Base-by-base conservation (phyloP, 176 grass and related monocot species). In the Cenchrus americanus region DNA sequence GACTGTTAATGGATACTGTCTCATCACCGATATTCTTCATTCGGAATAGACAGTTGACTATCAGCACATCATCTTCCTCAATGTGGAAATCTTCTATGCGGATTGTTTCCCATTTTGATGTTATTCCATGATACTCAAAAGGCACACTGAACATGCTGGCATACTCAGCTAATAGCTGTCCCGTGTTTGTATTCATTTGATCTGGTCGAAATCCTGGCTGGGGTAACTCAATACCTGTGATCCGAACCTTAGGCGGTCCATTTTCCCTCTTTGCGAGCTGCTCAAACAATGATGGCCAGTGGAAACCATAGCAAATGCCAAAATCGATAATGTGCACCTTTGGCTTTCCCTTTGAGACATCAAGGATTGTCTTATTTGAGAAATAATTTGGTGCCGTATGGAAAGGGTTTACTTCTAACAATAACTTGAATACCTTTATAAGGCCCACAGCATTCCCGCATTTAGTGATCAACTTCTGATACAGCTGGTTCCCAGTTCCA, bases 321-420 rank as follows among this genome's bases (percentile, higher is more conserved):
- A 96, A 93, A 89, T 96, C 91, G 34, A 96, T 79, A 34, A 96
- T 93, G 76, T 96, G 94, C 37, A 96, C 67, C 68, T 37, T 81
- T 44, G 83, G 32, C 34, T 85, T 80, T 73, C 78, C 84, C 52
- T 80, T 82, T 24, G 86, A 75, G 12, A 67, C 83, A 19, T 87
- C 63, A 41, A 91, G 63, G 42, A 96, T 96, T 14, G 86, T 91
- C 62, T 76, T 89, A 58, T 93, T 91, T 2, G 91, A 50, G 69
- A 87, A 96, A 76, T 76, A 89, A 13, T 51, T 11, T 34, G 86
- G 57, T 52, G 84, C 60, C 54, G 60, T 88, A 54, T 75, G 14
- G 46, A 87, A 93, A 55, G 94, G 94, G 49, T 63, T 41, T 63
- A 21, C 18, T 7, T 55, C n/a, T 2, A 89, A 65, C 50, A 63